Conservation (phyloP, 306 rosid genomes). For the Vigna mungo region DNA sequence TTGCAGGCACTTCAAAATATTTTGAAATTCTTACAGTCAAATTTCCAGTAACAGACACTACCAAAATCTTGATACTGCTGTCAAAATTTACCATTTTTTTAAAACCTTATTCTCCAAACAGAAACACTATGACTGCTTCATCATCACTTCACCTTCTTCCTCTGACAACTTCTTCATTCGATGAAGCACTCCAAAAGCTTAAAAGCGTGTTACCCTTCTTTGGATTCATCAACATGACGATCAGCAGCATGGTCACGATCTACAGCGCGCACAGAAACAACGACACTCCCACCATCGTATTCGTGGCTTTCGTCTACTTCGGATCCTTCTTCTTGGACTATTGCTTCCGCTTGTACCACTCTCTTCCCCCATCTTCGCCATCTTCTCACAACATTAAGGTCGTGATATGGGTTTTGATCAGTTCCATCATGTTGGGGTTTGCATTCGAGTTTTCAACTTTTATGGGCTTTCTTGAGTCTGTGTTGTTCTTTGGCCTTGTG, state of each 20-base stretch:
- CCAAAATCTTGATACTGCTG: no score
- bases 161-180: background rate
- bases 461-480: background rate
- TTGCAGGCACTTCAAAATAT: no score
- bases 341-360: constrained; percentile 9
- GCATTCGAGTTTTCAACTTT: constrained; percentile 40
- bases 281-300: constrained; percentile 28
- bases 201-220: constrained; percentile 9
- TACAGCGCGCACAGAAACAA: constrained; percentile 38
- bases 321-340: constrained; percentile 34
- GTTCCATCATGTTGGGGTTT: constrained; percentile 42
- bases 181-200: background rate
- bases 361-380: background rate
- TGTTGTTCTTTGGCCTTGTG: constrained; percentile 8
- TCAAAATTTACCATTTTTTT: no score
- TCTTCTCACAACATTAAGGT: background rate
- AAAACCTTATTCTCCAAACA: background rate
- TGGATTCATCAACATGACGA: constrained; percentile 30
- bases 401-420: constrained; percentile 42
- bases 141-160: background rate
- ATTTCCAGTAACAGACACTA: no score
- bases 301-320: constrained; percentile 9
- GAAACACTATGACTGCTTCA: background rate
- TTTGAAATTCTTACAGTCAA: no score
- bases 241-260: constrained; percentile 15